Base-by-base conservation (phyloP, 2,329 filamentous ascomycete species). In the Fusarium sp. region DNA sequence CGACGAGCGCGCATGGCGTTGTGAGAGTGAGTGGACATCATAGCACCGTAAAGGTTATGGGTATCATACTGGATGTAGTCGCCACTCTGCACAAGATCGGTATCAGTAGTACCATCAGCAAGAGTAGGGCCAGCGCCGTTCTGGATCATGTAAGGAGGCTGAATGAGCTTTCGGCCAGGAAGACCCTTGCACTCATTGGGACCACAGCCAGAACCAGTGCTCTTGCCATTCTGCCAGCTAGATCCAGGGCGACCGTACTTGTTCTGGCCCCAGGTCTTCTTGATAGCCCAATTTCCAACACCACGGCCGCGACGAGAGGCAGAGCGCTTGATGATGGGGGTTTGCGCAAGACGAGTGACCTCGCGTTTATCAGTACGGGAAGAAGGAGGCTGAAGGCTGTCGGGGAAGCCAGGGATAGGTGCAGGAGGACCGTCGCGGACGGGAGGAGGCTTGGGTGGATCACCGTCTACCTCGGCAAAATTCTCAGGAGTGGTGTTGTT, bases 21-120 rank as follows among this genome's bases (percentile, higher is more conserved):
- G 55, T 88, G 86, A 0, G 90, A 92, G 11, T 7, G 87, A 82
- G 20, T 83, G 2, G 89, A 91, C 92, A 94, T 94, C 89, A 93
- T 89, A 10, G 87, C 87, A 2, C 92, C 92, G 77, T 92, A 93
- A 2, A 94, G 79, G 72, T 94, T 94, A 77, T 94, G 92, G 0
- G 89, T 92, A 71, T 94, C 92, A 12, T 73, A 73, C 50, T 74
- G 71, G 8, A 64, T 47, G 6, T 73, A 74, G 0, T 56, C 71
- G 6, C 71, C 61, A 4, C 55, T 60, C 48, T 74, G 72, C 1
- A 74, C 63, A 7, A 74, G 66, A 27, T 74, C 72, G 11, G 72
- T 74, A n/a, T 74, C 70, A 5, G 67, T 59, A 3, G 72, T 74
- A 8, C 69, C 63, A 12, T 74, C 72, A 11, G 72, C 63, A 2